Evolutionary conservation across 441 rosid genomes (phyloP).

Genomic region (Raphanus hybrid): DNA sequence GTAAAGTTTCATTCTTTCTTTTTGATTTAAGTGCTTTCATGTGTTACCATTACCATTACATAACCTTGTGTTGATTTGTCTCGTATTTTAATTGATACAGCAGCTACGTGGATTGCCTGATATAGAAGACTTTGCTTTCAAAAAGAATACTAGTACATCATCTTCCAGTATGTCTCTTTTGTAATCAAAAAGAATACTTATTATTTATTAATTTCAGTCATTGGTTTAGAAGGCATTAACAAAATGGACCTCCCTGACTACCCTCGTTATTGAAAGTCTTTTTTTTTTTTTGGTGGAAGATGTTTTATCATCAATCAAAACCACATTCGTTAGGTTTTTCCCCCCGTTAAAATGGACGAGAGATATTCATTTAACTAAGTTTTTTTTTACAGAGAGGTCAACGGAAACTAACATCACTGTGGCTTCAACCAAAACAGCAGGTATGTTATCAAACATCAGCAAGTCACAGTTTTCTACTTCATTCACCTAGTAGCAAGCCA

Average conservation of each 20-base stretch:
- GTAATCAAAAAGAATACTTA: not conserved
- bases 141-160: slow-evolving; percentile 42
- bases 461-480: slow-evolving; percentile 32
- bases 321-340: too few species aligned
- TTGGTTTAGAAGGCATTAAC: not conserved
- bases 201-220: too few species aligned
- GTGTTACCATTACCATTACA: not conserved
- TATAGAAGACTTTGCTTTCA: slow-evolving; percentile 82
- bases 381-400: slow-evolving; percentile 45
- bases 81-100: slow-evolving; percentile 20
- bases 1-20: slow-evolving; percentile 20
- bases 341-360: too few species aligned
- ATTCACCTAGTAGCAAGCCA: not conserved
- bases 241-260: not conserved
- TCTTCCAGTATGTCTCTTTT: slow-evolving; percentile 45
- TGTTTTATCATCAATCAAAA: not conserved
- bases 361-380: slow-evolving; percentile 6
- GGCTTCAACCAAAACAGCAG: slow-evolving; percentile 40
- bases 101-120: slow-evolving; percentile 62
- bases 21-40: too few species aligned
- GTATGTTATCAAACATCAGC: too few species aligned
- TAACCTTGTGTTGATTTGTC: not conserved
- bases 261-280: not conserved
- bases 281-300: not conserved
- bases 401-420: slow-evolving; percentile 40